Evolutionary conservation across 495 filamentous ascomycete genomes (phyloP).

Genomic region (Recurvomyces mirabilis): DNA sequence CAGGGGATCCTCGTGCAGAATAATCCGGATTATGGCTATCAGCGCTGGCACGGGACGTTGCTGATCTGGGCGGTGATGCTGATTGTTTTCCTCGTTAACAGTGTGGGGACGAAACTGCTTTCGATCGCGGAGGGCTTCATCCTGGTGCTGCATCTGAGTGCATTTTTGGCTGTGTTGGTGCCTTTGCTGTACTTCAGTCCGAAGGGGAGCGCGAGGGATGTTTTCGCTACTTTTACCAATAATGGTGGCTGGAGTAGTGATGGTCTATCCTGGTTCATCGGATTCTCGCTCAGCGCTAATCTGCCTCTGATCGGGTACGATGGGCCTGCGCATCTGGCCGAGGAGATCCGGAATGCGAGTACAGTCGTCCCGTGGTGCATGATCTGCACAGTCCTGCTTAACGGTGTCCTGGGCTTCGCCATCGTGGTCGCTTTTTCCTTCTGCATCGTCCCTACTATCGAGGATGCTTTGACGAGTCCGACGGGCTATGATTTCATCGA

Average conservation of each 20-base stretch:
- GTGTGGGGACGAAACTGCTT: slow-evolving; percentile 5
- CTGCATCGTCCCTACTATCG: slow-evolving; percentile 12
- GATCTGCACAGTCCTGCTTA: slow-evolving; percentile 12
- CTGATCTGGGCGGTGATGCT: slow-evolving; percentile 10
- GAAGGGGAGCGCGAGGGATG: slow-evolving; percentile 1
- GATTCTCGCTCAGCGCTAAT: slow-evolving; percentile 11
- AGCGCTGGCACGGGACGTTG: slow-evolving; percentile 15
- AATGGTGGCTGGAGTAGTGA: slow-evolving; percentile 10
- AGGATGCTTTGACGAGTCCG: slow-evolving; percentile 15
- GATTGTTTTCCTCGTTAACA: slow-evolving; percentile 8
- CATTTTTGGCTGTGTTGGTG: slow-evolving; percentile 11
- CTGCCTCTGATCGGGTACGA: slow-evolving; percentile 10
- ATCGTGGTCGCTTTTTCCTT: slow-evolving; percentile 10
- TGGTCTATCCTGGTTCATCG: slow-evolving; percentile 13
- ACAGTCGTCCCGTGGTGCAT: slow-evolving; percentile 10
- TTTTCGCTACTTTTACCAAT: slow-evolving; percentile 9
- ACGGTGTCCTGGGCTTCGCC: slow-evolving; percentile 9
- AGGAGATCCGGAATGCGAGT: slow-evolving; percentile 12
- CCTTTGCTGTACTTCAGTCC: slow-evolving; percentile 11
- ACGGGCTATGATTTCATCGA: slow-evolving; percentile 40
- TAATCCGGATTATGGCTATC: slow-evolving; percentile 6
- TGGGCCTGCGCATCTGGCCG: slow-evolving; percentile 14
- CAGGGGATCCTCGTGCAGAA: slow-evolving; percentile 13
- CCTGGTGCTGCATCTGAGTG: slow-evolving; percentile 7
- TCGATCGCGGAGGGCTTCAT: slow-evolving; percentile 7